Evolutionary conservation across 2,329 filamentous ascomycete species (phyloP), one percentile per base, ranked within the genome.

Genomic region (Fusarium poae): DNA sequence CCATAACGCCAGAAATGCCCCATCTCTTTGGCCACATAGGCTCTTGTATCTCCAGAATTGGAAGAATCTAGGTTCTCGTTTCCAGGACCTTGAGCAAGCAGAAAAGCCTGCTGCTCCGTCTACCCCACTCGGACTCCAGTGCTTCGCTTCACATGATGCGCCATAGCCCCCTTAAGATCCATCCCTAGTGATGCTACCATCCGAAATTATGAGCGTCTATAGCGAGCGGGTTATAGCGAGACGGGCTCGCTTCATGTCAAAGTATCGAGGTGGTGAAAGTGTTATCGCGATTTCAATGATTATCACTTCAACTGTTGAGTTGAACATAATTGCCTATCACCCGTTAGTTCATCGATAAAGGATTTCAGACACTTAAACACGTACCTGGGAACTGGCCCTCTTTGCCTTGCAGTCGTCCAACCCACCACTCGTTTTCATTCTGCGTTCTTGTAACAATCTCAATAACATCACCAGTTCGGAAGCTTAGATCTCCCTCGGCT

Each of bases 371-470:
- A 30, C 16, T 39, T 11, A 21, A 35, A 18, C 25, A 79, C 88
- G 77, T 85, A 97, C 96, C 96, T 81, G 96, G 96, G 79, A 99
- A 99, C 77, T 98, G 95, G 27, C 96, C 96, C 76, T 92, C 84
- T 80, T 91, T 91, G 49, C 92, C 93, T 62, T 91, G 85, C 55
- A 97, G 77, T 77, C 89, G 92, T 37, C 96, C 96, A 11, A 86
- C 90, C 96, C 96, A 99, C 96, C 96, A 99, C 80, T 99, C 96
- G 73, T 99, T 98, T 52, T 93, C 90, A 75, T 97, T 97, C 67
- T 87, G 85, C n/a, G 93, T 97, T 71, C 92, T 87, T 63, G 85
- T 86, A 4, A 96, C 79, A 72, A 99, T 94, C 79, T 98, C 94
- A 75, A 99, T 98, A 6, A 91, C 82, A 66, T 99, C 96, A 7